Base-by-base conservation (phyloP, 179 eudicot species). In the Spergularia azorica region DNA sequence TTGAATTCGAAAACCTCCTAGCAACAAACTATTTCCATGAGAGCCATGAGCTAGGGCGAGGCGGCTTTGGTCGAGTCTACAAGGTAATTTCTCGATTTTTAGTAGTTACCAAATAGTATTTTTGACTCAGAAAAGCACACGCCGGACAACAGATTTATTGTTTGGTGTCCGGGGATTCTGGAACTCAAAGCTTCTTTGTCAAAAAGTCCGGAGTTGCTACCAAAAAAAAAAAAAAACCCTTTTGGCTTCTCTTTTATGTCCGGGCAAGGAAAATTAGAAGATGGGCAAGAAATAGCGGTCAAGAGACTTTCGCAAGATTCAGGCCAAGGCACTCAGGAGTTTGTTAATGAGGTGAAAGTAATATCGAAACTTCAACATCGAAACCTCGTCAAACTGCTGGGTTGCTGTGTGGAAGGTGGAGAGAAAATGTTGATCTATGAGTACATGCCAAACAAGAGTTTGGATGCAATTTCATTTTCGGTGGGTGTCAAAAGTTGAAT, bases 311-410 rank as follows among this genome's bases (percentile, higher is more conserved):
- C 92, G 11, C 79, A 56, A 77, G 76, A 67, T 43, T 89, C 90
- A 1, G 86, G 86, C 12, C 92, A 87, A 78, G 92, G 92, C 16
- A 17, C 71, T 51, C 83, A 85, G 77, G 89, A 88, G 79, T 87
- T 88, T 59, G 84, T 80, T 82, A 89, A 87, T 78, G 89, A 87
- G 77, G 82, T 84, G 0, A 68, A 21, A 51, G 55, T 87, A 54
- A 87, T 87, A 46, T 86, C 92, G 2, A 83, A 84, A 69, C 88
- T 89, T 72, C 92, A 87, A 56, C 92, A 89, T 54, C 80, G 89
- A 15, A 89, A 89, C 83, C 84, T 89, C 56, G 92, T 87, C 12
- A 82, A 85, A 38, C 76, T 89, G 0, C 77, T 83, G 41, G 92
- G 86, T 5, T 89, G 90, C 75, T 87, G 90, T 74, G 81, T 84